Evolutionary conservation across 202 grass and related monocot species (phyloP).

Genomic region (Zizania palustris): DNA sequence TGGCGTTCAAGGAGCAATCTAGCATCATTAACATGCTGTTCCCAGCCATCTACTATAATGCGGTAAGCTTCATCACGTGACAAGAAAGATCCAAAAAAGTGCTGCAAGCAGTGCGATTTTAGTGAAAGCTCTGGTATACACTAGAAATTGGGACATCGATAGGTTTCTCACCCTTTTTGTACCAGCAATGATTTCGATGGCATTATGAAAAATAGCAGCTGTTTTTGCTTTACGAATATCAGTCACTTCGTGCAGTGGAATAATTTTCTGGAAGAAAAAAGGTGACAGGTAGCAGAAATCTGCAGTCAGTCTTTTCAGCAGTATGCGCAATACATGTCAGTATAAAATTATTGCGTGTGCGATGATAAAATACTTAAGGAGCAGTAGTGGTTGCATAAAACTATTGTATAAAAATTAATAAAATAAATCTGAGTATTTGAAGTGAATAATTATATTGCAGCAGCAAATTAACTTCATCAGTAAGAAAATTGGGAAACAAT

Average conservation of each 20-base stretch:
- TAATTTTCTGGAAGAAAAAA: conserved; percentile 73
- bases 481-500: background rate
- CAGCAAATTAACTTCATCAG: conserved; percentile 6
- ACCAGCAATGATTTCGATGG: conserved; percentile 91
- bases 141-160: conserved; percentile 28
- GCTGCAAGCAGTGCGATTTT: conserved; percentile 57
- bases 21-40: conserved; percentile 68
- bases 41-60: conserved; percentile 79
- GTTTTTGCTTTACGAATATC: conserved; percentile 97
- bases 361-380: conserved; percentile 16
- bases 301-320: background rate
- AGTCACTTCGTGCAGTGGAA: conserved; percentile 78
- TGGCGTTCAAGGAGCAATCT: conserved; percentile 68
- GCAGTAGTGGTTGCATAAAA: conserved; percentile 2
- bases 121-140: conserved; percentile 34
- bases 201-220: conserved; percentile 93
- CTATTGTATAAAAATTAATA: background rate
- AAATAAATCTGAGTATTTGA: conserved; percentile 21
- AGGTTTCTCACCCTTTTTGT: conserved; percentile 73
- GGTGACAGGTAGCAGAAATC: conserved; percentile 35
- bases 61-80: conserved; percentile 82
- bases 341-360: conserved; percentile 7
- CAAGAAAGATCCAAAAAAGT: conserved; percentile 98
- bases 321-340: background rate
- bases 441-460: conserved; percentile 22